phyloP scores from a whole-genome alignment of 2,329 filamentous ascomycete species.

The Pseudogymnoascus sp. region DNA sequence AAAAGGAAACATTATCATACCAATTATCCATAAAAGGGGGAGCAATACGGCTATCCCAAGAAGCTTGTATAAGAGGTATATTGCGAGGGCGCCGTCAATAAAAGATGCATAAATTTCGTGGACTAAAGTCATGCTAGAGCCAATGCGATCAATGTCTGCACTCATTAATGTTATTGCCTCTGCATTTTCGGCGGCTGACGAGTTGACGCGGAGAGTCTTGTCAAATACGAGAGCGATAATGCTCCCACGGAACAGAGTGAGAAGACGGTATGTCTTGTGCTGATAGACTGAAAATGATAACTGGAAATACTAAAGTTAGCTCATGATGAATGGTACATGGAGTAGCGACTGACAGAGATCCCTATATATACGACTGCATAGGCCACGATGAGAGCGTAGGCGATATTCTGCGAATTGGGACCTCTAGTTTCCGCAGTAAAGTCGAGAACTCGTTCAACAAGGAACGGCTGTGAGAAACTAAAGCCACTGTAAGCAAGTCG shows the following conservation, averaged over 20 bases:
- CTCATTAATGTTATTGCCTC: slow-evolving; percentile 2
- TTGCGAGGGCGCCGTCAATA: not conserved
- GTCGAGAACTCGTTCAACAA: slow-evolving; percentile 32
- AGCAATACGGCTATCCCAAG: not conserved
- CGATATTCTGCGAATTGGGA: slow-evolving; percentile 23
- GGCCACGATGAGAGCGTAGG: slow-evolving; percentile 36
- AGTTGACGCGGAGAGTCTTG: slow-evolving; percentile 12
- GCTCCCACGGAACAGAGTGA: slow-evolving; percentile 10
- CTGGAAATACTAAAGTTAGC: not conserved
- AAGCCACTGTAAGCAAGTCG: slow-evolving; percentile 35
- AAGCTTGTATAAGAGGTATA: not conserved
- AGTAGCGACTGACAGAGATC: slow-evolving; percentile 30
- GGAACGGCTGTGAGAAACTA: slow-evolving; percentile 39
- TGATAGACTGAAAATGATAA: slow-evolving; percentile 7
- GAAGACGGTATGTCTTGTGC: slow-evolving; percentile 11
- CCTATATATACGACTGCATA: slow-evolving; percentile 36
- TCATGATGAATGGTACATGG: not conserved
- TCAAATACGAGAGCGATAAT: slow-evolving; percentile 9
- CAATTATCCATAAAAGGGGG: not conserved
- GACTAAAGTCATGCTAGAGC: not conserved
- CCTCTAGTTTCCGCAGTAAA: slow-evolving; percentile 26
- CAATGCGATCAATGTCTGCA: not conserved
- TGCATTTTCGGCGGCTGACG: not conserved
- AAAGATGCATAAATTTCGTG: not conserved
- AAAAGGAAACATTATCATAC: not conserved